phyloP scores from a whole-genome alignment of 179 eudicot genomes.

The Spinacia oleracea region DNA sequence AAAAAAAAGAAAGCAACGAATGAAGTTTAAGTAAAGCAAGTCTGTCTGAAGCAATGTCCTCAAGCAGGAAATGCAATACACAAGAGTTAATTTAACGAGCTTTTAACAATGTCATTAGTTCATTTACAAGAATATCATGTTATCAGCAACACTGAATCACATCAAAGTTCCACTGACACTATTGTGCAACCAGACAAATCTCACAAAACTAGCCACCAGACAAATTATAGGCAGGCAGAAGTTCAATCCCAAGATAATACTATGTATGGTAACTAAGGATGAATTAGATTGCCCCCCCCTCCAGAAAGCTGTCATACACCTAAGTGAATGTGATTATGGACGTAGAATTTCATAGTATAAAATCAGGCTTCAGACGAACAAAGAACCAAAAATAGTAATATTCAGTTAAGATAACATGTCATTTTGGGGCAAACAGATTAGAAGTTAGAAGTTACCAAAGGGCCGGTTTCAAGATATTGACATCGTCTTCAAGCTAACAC shows the following conservation, averaged over 20 bases:
- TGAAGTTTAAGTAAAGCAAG: neutral
- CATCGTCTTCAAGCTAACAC: slow-evolving; percentile 32
- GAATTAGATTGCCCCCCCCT: neutral
- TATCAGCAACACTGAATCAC: neutral
- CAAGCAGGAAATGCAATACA: neutral
- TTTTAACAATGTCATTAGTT: neutral
- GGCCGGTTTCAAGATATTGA: slow-evolving; percentile 28
- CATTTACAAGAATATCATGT: neutral
- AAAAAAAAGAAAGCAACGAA: neutral
- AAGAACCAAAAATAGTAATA: neutral
- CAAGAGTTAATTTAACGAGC: neutral
- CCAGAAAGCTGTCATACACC: neutral
- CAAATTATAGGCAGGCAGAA: neutral
- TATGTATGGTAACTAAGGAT: neutral
- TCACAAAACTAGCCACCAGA: neutral
- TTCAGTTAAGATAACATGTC: neutral
- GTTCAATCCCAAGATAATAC: neutral
- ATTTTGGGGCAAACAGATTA: neutral
- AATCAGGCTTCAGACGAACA: slow-evolving; percentile 2
- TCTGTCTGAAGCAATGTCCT: neutral
- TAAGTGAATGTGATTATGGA: neutral
- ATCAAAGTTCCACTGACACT: neutral
- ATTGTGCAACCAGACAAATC: neutral
- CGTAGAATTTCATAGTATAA: neutral
- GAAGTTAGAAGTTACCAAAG: slow-evolving; percentile 22